Conservation (phyloP, 371 early-diverging fungal genomes). For the Rhizopus stolonifer region DNA sequence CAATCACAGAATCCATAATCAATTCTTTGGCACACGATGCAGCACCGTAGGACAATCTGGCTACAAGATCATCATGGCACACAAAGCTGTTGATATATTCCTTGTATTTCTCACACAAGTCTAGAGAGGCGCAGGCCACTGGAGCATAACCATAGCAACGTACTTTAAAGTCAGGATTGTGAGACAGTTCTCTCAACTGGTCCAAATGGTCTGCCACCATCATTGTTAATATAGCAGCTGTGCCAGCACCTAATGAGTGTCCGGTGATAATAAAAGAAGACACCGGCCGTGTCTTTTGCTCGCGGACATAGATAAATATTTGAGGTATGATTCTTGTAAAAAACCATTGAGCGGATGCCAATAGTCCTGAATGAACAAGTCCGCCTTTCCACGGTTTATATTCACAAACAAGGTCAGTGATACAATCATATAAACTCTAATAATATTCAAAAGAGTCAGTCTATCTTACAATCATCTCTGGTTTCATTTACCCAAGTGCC, state of each 20-base stretch:
- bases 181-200: conserved; percentile 48
- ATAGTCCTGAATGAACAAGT: conserved; percentile 80
- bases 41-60: conserved; percentile 77
- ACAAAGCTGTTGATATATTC: conserved; percentile 76
- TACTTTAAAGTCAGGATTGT: conserved; percentile 44
- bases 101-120: conserved; percentile 63
- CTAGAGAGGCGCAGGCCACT: conserved; percentile 68
- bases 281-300: conserved; percentile 19
- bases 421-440: conserved; percentile 37
- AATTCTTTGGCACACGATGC: conserved; percentile 48
- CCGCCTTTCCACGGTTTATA: conserved; percentile 85
- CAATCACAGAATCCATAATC: conserved; percentile 48
- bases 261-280: conserved; percentile 48
- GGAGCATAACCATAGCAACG: conserved; percentile 55
- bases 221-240: conserved; percentile 77
- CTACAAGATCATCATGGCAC: conserved; percentile 75
- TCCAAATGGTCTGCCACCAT: conserved; percentile 72
- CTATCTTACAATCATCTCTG: conserved; percentile 43
- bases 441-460: conserved; percentile 68
- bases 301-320: conserved; percentile 44
- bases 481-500: conserved; percentile 73
- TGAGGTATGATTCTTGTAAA: conserved; percentile 71
- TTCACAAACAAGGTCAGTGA: conserved; percentile 71
- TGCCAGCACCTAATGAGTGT: conserved; percentile 80
- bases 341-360: conserved; percentile 77